phyloP scores from a whole-genome alignment of 2,329 filamentous ascomycete species.

The Bisporella sp. region DNA sequence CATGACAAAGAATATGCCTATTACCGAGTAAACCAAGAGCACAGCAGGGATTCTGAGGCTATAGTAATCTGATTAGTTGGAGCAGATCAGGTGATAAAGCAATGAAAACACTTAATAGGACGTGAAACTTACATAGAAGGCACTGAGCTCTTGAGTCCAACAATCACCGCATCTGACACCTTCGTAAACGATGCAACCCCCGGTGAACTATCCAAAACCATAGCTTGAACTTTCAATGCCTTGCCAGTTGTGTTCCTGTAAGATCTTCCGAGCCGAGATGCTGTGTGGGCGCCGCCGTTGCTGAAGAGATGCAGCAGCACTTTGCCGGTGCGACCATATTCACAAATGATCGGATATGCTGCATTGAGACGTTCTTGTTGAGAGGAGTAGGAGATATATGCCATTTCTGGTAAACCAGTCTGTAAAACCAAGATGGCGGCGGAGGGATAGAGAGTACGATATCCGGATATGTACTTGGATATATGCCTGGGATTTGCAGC shows the following conservation, averaged over 20 bases:
- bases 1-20: too few relatives aligned
- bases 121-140: too few relatives aligned
- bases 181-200: conserved; percentile 23
- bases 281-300: conserved; percentile 38
- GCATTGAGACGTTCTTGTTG: conserved; percentile 36
- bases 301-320: conserved; percentile 41
- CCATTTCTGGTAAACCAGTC: conserved; percentile 35
- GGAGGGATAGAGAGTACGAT: conserved; percentile 34
- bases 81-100: too few relatives aligned
- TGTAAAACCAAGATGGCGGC: conserved; percentile 43
- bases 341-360: conserved; percentile 28
- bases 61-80: too few relatives aligned
- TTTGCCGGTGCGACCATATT: conserved; percentile 13
- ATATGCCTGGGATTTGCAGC: conserved; percentile 36
- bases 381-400: conserved; percentile 28
- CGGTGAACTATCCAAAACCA: conserved; percentile 39
- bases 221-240: conserved; percentile 30
- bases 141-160: too few relatives aligned
- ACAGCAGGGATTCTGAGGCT: conserved; percentile 7
- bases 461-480: conserved; percentile 39
- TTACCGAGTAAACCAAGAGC: conserved; percentile 2
- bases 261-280: conserved; percentile 30
- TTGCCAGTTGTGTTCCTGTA: conserved; percentile 29
- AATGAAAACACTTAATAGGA: too few relatives aligned
- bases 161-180: conserved; percentile 6